Percentiles rank a stretch among this genome's conserved stretches.
These are phyloP conservation scores for Escallonia rubra DNA, from an alignment of 129 eudicot species.

Conservation along the genomic window DNA sequence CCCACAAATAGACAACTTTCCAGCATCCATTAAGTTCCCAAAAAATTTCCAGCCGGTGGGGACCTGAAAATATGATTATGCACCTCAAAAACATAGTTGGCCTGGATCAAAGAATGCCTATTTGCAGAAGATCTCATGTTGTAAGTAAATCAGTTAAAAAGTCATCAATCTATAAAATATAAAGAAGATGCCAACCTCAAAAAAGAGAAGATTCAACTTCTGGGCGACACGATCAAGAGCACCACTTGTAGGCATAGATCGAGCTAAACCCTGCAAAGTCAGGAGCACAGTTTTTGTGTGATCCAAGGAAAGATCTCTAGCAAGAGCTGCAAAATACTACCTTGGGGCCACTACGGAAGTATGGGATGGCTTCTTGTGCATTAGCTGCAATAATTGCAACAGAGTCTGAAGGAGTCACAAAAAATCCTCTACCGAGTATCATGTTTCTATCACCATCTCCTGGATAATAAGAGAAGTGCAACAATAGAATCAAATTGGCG, in stretches of 20 bases:
- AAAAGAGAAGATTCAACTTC: slow-evolving; percentile 79
- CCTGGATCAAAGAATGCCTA: background rate
- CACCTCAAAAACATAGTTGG: background rate
- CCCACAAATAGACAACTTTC: slow-evolving; percentile 89
- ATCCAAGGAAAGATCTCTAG: background rate
- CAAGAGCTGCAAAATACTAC: slow-evolving; percentile 25
- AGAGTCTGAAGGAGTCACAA: slow-evolving; percentile 96
- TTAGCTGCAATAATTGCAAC: slow-evolving; percentile 97
- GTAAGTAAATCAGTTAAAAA: background rate
- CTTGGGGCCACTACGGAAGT: slow-evolving; percentile 78
- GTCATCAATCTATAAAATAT: background rate
- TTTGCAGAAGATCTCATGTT: too few relatives aligned
- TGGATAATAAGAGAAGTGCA: slow-evolving; percentile 21
- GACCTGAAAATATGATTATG: slow-evolving; percentile 46
- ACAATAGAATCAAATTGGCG: slow-evolving; percentile 2
- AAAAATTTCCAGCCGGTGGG: slow-evolving; percentile 99
- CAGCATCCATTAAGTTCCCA: slow-evolving; percentile 99
- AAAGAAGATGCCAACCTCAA: slow-evolving; percentile 50
- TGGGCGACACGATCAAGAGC: slow-evolving; percentile 96
- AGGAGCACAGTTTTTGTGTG: background rate
- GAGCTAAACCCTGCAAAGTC: slow-evolving; percentile 83
- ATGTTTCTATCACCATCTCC: slow-evolving; percentile 96
- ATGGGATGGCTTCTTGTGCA: slow-evolving; percentile 94
- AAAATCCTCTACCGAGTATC: slow-evolving; percentile 85
- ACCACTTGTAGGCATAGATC: slow-evolving; percentile 99